Evolutionary conservation across 148 eudicot species (phyloP), one percentile per base, ranked within the genome.

Genomic region (Fallopia convolvulus): DNA sequence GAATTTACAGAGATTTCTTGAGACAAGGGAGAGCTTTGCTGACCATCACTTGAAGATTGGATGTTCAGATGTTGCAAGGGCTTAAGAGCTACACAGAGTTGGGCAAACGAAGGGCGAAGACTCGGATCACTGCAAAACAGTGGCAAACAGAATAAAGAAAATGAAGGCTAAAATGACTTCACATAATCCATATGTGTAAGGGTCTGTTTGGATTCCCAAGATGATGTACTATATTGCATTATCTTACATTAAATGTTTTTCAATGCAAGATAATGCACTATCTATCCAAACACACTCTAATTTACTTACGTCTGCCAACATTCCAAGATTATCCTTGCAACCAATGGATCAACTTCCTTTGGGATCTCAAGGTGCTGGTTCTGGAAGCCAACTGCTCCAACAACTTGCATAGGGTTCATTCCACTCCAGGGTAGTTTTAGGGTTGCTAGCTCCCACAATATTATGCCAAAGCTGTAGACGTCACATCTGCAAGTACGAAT

Each of bases 321-420:
- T 83, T 95, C 93, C 92, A 86, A 87, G 76, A 95, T 95, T 55
- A 95, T 92, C 76, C 94, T 87, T 53, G 85, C 97, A 7, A 93
- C 99, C 63, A 93, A 78, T 30, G 98, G 98, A 84, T 96, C 98
- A 76, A 96, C 80, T 85, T 96, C 97, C 85, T 91, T 92, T 70
- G 99, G 90, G 77, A 96, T 90, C 46, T 96, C 99, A 42, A 93
- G 97, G 30, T 97, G 93, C 1, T 89, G 93, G 81, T 90, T 93
- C 79, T 96, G 99, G 86, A 96, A 96, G 56, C 99, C 99, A 70
- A 96, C 99, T 4, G 99, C 99, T 48, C 99, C 99, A 23, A 96
- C 99, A 58, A 96, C 99, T 85, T 96, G 99, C 99, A 96, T 93
- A 2, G 99, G 97, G 80, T 96, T 96, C 99, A 96, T 90, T 20